These are phyloP conservation scores for Pisolithus thermaeus DNA, from an alignment of 1,284 basidiomycete species.

Conservation along the genomic window DNA sequence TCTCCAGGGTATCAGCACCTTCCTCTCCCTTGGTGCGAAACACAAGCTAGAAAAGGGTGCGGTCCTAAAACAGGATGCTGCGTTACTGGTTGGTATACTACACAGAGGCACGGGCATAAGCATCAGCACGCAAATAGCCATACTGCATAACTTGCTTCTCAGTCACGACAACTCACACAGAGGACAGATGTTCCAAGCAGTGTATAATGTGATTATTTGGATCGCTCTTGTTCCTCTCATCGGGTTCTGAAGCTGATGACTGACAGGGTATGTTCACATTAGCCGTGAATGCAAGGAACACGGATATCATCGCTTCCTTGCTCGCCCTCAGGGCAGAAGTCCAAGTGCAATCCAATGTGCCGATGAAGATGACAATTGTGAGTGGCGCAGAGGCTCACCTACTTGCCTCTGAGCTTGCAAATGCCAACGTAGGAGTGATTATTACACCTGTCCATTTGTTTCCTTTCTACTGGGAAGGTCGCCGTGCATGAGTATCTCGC, in stretches of 20 bases:
- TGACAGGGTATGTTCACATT: slow-evolving; percentile 46
- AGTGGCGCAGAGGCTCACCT: slow-evolving; percentile 74
- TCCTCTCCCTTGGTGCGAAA: slow-evolving; percentile 57
- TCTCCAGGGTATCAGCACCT: slow-evolving; percentile 60
- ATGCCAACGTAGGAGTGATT: slow-evolving; percentile 71
- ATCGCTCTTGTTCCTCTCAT: background rate
- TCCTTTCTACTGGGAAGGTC: slow-evolving; percentile 52
- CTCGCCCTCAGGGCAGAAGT: slow-evolving; percentile 71
- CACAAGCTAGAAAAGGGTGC: slow-evolving; percentile 65
- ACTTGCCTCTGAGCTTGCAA: slow-evolving; percentile 69
- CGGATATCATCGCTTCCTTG: slow-evolving; percentile 76
- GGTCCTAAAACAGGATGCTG: slow-evolving; percentile 49
- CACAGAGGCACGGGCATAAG: slow-evolving; percentile 34
- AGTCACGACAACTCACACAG: slow-evolving; percentile 40
- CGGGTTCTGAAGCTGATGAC: background rate
- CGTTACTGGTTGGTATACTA: slow-evolving; percentile 52
- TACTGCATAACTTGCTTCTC: slow-evolving; percentile 59
- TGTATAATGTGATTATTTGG: slow-evolving; percentile 26
- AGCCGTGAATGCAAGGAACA: slow-evolving; percentile 52
- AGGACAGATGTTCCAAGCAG: slow-evolving; percentile 50
- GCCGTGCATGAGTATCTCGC: slow-evolving; percentile 37
- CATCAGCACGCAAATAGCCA: slow-evolving; percentile 59
- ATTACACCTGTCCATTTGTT: slow-evolving; percentile 55
- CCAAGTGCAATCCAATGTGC: slow-evolving; percentile 36
- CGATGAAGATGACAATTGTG: slow-evolving; percentile 53